phyloP scores from a whole-genome alignment of 352 stramenopile genomes.

The Phytophthora sojae region DNA sequence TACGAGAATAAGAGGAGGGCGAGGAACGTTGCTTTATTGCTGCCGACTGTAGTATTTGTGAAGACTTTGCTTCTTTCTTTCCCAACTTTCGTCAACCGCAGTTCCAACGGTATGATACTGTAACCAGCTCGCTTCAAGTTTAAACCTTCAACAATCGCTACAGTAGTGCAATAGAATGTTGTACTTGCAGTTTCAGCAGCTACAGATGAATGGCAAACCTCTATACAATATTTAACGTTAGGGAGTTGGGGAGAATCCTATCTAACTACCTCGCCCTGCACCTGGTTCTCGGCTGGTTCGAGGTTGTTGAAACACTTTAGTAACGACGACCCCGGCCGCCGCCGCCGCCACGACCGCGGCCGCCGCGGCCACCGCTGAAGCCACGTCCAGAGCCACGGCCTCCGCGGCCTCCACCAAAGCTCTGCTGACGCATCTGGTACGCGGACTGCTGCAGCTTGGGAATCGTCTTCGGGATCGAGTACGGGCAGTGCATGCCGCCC shows the following conservation, averaged over 20 bases:
- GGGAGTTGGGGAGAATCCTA: slow-evolving; percentile 31
- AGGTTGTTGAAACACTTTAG: slow-evolving; percentile 32
- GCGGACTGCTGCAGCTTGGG: slow-evolving; percentile 80
- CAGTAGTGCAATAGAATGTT: too few relatives aligned
- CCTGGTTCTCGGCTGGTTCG: slow-evolving; percentile 14
- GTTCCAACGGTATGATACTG: too few relatives aligned
- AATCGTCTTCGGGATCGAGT: slow-evolving; percentile 81
- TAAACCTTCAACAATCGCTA: too few relatives aligned
- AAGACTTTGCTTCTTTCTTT: too few relatives aligned
- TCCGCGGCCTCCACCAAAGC: slow-evolving; percentile 53
- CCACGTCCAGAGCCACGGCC: slow-evolving; percentile 47
- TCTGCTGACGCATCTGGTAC: slow-evolving; percentile 52
- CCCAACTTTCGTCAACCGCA: too few relatives aligned
- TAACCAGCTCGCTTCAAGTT: too few relatives aligned
- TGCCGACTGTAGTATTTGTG: too few relatives aligned
- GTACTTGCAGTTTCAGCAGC: too few relatives aligned
- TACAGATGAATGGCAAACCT: slow-evolving; percentile 41
- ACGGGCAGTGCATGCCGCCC: slow-evolving; percentile 61
- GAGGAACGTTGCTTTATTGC: too few relatives aligned
- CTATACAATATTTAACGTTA: slow-evolving; percentile 53
- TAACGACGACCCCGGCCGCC: slow-evolving; percentile 35
- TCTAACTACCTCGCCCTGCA: slow-evolving; percentile 37
- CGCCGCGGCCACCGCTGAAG: slow-evolving; percentile 38
- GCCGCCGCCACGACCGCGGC: slow-evolving; percentile 33
- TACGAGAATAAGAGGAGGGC: too few relatives aligned